Base-by-base conservation (phyloP, 345 rosid genomes). In the Cardamine resedifolia region DNA sequence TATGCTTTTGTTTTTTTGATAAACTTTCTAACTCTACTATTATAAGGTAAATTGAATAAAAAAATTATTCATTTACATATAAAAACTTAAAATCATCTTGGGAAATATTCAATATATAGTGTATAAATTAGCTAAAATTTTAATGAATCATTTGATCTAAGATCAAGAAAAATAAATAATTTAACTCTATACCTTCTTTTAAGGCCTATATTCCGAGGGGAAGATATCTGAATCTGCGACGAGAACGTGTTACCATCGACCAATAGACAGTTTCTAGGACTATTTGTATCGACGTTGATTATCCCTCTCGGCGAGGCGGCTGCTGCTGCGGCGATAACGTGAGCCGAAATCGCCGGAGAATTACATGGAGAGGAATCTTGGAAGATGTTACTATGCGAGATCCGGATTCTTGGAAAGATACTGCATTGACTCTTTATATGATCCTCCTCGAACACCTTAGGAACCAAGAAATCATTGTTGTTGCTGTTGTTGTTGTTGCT, bases 191-290 rank as follows among this genome's bases (percentile, higher is more conserved):
- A 90, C 98, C 98, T 88, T 85, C 94, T 84, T 81, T 88, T 93
- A 81, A 88, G 86, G 31, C 92, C 94, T 78, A 92, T 80, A 85
- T 84, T 93, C 83, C 85, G 79, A 47, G 97, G 92, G 55, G 97
- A 80, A 43, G 94, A 83, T 88, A 93, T 87, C 87, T 88, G 98
- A 62, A 75, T 69, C 48, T 75, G 79, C 48, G 79, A 69, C 0
- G 79, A 69, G 56, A 38, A 75, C 26, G 74, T 69, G 58, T 62
- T 75, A 44, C 72, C 66, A 68, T 67, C 78, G 30, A 49, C 52
- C 45, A 74, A 28, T 28, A 72, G 14, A 74, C 74, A 61, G 70
- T 62, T 68, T 59, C 58, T 68, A 31, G 78, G 73, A 74, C 73
- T 66, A 61, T 68, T 62, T 33, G 73, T 57, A 36, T 68, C 71